Evolutionary conservation across 1,284 basidiomycete genomes (phyloP).

Genomic region (Coniophora puteana): DNA sequence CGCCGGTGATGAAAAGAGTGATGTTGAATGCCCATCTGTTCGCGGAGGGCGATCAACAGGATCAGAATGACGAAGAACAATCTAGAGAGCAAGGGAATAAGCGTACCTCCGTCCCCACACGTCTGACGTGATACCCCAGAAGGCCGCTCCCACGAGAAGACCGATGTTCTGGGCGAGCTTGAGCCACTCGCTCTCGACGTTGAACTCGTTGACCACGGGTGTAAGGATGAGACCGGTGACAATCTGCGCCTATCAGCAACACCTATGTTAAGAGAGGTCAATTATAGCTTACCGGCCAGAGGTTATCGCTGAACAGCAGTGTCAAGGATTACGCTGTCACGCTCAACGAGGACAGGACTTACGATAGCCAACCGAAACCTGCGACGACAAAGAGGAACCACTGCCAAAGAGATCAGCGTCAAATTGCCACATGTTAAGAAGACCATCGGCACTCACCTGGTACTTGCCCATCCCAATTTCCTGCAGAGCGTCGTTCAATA

Average conservation of each 20-base stretch:
- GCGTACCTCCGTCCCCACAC: constrained; percentile 54
- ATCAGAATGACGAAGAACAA: constrained; percentile 8
- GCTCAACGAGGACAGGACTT: constrained; percentile 23
- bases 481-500: constrained; percentile 65
- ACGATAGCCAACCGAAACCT: constrained; percentile 72
- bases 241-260: constrained; percentile 28
- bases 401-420: constrained; percentile 21
- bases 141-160: constrained; percentile 61
- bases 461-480: constrained; percentile 74
- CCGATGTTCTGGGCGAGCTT: constrained; percentile 57
- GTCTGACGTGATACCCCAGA: constrained; percentile 59
- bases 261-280: neutral
- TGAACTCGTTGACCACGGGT: constrained; percentile 53
- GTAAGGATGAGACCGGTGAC: constrained; percentile 54
- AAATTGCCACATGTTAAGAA: neutral
- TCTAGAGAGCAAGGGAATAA: neutral
- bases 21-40: constrained; percentile 68
- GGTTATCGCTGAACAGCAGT: constrained; percentile 44
- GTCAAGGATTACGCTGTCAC: constrained; percentile 7
- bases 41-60: neutral
- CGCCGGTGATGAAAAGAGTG: constrained; percentile 66
- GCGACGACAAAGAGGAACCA: constrained; percentile 53
- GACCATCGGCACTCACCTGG: constrained; percentile 38
- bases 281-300: constrained; percentile 64
- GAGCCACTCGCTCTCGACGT: constrained; percentile 48